Percentiles rank a stretch among this genome's conserved stretches.
Conservation (phyloP, 2,329 filamentous ascomycete genomes). For the Colletotrichum orbiculare region DNA sequence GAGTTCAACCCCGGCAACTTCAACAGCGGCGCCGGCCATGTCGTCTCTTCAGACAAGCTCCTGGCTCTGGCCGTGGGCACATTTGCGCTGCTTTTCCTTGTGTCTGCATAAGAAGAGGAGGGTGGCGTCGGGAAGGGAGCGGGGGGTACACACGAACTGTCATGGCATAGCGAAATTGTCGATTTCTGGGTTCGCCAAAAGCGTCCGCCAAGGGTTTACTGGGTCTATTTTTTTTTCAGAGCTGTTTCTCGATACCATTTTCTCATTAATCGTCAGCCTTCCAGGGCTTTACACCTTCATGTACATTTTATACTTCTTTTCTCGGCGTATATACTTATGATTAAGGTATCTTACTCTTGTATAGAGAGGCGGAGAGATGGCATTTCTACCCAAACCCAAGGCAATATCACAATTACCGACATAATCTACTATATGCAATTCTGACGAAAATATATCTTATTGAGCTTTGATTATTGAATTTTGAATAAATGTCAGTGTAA, state of each 20-base stretch:
- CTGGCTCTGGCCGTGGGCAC: slow-evolving; percentile 6
- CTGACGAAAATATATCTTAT: too few relatives aligned
- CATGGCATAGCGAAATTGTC: background rate
- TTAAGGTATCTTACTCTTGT: background rate
- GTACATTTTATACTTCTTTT: background rate
- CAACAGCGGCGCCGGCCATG: slow-evolving; percentile 25
- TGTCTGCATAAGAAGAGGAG: slow-evolving; percentile 8
- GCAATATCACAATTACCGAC: too few relatives aligned
- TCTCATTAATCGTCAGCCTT: background rate
- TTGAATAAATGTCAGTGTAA: too few relatives aligned
- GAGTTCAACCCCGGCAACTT: slow-evolving; percentile 15
- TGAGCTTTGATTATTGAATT: too few relatives aligned
- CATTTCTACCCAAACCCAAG: too few relatives aligned
- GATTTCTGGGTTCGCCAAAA: slow-evolving; percentile 6
- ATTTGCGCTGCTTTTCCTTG: slow-evolving; percentile 20
- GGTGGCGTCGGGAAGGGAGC: background rate
- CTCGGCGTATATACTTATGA: background rate
- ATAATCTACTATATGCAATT: too few relatives aligned
- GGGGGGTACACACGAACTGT: background rate
- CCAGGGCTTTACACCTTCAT: background rate
- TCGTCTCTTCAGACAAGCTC: slow-evolving; percentile 18
- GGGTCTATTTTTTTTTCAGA: background rate
- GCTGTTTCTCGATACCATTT: slow-evolving; percentile 12
- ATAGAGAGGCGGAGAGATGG: background rate
- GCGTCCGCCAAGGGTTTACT: background rate